phyloP scores from a whole-genome alignment of 2,329 filamentous ascomycete species.

The Pyrenochaeta sp. region DNA sequence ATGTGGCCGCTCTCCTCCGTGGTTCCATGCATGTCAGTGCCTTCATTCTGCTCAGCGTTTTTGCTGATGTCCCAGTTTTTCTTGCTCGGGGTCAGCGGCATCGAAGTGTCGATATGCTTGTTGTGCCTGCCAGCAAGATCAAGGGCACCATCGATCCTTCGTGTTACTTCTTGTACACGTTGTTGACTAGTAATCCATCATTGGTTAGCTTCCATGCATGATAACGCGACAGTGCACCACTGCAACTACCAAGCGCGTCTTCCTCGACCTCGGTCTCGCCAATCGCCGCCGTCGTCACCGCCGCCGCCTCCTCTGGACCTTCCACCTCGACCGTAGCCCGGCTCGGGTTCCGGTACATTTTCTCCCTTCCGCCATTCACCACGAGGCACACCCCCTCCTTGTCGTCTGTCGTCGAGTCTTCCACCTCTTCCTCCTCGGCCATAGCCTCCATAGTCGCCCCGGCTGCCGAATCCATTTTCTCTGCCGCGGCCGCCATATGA shows the following conservation, averaged over 20 bases:
- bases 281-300: conserved; percentile 36
- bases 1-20: too few species aligned
- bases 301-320: conserved; percentile 50
- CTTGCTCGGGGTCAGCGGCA: too few species aligned
- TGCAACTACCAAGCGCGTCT: conserved; percentile 43
- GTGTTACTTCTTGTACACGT: too few species aligned
- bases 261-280: conserved; percentile 44
- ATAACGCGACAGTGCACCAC: too few species aligned
- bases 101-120: too few species aligned
- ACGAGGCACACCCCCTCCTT: conserved; percentile 55
- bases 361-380: conserved; percentile 75
- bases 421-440: conserved; percentile 48
- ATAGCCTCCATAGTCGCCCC: conserved; percentile 46
- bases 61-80: too few species aligned
- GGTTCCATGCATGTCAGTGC: too few species aligned
- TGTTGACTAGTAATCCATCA: too few species aligned
- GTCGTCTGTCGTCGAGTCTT: conserved; percentile 45
- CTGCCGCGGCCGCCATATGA: conserved; percentile 35
- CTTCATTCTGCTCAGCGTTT: too few species aligned
- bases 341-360: conserved; percentile 61
- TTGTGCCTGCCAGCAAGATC: too few species aligned
- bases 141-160: too few species aligned
- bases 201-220: too few species aligned
- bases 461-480: conserved; percentile 43
- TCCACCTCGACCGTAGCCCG: conserved; percentile 32